Conservation (phyloP, 2,329 filamentous ascomycete genomes). For the Nectriaceae sp. region DNA sequence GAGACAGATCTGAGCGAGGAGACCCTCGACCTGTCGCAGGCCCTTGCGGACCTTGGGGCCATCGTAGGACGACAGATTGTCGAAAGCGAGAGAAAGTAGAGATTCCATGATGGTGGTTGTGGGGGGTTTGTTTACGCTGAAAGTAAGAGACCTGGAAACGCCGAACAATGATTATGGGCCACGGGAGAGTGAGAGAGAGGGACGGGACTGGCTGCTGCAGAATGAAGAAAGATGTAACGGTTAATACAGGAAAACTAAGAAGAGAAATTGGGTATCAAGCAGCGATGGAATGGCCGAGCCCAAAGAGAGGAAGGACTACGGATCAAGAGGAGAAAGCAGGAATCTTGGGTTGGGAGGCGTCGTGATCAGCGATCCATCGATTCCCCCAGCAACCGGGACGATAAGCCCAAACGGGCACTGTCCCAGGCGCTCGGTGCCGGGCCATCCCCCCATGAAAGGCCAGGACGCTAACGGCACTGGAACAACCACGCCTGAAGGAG, state of each 20-base stretch:
- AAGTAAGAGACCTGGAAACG: slow-evolving; percentile 11
- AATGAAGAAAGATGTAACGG: slow-evolving; percentile 5
- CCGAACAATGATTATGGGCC: slow-evolving; percentile 3
- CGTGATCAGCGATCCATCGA: not conserved
- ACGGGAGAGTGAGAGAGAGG: slow-evolving; percentile 9
- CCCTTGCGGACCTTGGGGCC: slow-evolving; percentile 90
- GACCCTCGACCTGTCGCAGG: slow-evolving; percentile 87
- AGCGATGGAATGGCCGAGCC: slow-evolving; percentile 16
- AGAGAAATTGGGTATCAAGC: slow-evolving; percentile 16
- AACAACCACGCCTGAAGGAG: too few species aligned
- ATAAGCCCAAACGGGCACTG: not conserved
- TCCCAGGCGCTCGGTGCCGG: not conserved
- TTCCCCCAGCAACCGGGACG: slow-evolving; percentile 3
- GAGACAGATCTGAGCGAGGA: slow-evolving; percentile 93
- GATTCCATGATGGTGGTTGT: slow-evolving; percentile 70
- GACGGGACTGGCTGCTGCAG: slow-evolving; percentile 5
- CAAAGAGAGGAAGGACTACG: slow-evolving; percentile 9
- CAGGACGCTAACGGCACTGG: too few species aligned
- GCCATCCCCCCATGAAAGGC: too few species aligned
- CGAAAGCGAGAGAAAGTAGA: slow-evolving; percentile 88
- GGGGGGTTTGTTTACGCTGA: slow-evolving; percentile 16
- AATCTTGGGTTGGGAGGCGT: not conserved
- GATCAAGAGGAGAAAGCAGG: slow-evolving; percentile 1
- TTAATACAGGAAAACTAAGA: slow-evolving; percentile 15
- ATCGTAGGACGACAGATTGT: slow-evolving; percentile 93